These are phyloP conservation scores for Alternaria alternata DNA, from an alignment of 2,329 filamentous ascomycete species.

Conservation along the genomic window DNA sequence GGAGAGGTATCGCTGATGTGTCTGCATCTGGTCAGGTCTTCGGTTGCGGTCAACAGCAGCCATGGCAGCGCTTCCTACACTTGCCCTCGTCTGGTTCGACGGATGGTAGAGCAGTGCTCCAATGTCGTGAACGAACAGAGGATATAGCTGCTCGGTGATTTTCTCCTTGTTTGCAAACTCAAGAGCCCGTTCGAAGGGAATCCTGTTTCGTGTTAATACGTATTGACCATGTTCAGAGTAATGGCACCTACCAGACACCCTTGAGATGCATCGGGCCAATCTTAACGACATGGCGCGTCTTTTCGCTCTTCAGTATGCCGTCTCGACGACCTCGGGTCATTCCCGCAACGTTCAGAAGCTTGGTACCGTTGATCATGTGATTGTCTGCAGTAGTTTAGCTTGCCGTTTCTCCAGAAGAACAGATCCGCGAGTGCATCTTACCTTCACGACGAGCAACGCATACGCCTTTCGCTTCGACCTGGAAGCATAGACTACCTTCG, in stretches of 20 bases:
- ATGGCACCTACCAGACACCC: conserved; percentile 60
- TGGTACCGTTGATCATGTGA: conserved; percentile 99
- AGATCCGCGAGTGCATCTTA: conserved; percentile 47
- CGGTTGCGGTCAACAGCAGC: conserved; percentile 73
- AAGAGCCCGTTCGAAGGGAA: conserved; percentile 95
- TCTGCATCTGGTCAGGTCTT: conserved; percentile 52
- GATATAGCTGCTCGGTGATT: conserved; percentile 94
- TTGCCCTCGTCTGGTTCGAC: conserved; percentile 82
- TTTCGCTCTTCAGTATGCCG: conserved; percentile 97
- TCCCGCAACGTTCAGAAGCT: conserved; percentile 93
- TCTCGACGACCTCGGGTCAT: conserved; percentile 97
- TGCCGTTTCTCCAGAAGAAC: not conserved
- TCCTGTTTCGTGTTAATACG: conserved; percentile 66
- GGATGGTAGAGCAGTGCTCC: conserved; percentile 93
- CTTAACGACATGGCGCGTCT: conserved; percentile 95
- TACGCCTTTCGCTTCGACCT: conserved; percentile 94
- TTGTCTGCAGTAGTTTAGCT: conserved; percentile 69
- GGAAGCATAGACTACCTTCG: conserved; percentile 95
- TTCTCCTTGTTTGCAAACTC: conserved; percentile 99
- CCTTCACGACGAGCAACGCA: conserved; percentile 95
- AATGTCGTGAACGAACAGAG: conserved; percentile 97
- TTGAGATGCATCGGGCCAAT: conserved; percentile 99
- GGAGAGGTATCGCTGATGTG: conserved; percentile 63
- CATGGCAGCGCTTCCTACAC: conserved; percentile 75
- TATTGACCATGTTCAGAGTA: not conserved